Base-by-base conservation (phyloP, 2,329 filamentous ascomycete species). In the Penicillium sp. region DNA sequence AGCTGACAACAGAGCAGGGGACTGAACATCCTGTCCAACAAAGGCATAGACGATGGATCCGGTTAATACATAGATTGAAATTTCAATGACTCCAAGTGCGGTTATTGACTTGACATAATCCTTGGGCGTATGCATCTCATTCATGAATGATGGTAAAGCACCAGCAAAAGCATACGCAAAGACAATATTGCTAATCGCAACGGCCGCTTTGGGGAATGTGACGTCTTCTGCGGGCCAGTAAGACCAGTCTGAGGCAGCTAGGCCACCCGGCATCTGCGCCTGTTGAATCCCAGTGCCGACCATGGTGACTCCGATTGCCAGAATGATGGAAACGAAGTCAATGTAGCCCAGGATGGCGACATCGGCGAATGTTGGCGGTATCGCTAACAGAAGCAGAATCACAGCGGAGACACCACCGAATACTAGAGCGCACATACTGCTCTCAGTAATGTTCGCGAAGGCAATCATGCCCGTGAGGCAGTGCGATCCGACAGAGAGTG, bases 231-330 rank as follows among this genome's bases (percentile, higher is more conserved):
- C 50, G 1, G 55, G 57, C 31, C 59, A 58, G 4, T 53, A 54
- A 15, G 56, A 55, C 42, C 59, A 64, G 41, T 51, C 50, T 8
- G 65, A 47, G 7, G 57, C 56, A 41, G 62, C 60, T 7, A 50
- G 38, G 5, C 45, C 46, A 15, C 58, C 60, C 16, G 45, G 42
- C 15, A 54, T 60, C 31, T 44, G 29, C 15, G 41, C 31, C 13
- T 31, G 31, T 9, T 64, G 56, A 15, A 70, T 56, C 3, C 67
- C 66, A 7, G 68, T 68, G 1, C 60, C 68, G 45, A 70, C 61
- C 53, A 71, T 67, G 5, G 65, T 69, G 39, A 70, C 61, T 2
- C 65, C 58, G 21, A 71, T 70, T 2, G 56, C 56, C 10, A 58
- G 23, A 58, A 69, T 53, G 24, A 71, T 70, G 5, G 67, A 70